Evolutionary conservation across 2,329 filamentous ascomycete genomes (phyloP).

Genomic region (Chaetothyriales sp.): DNA sequence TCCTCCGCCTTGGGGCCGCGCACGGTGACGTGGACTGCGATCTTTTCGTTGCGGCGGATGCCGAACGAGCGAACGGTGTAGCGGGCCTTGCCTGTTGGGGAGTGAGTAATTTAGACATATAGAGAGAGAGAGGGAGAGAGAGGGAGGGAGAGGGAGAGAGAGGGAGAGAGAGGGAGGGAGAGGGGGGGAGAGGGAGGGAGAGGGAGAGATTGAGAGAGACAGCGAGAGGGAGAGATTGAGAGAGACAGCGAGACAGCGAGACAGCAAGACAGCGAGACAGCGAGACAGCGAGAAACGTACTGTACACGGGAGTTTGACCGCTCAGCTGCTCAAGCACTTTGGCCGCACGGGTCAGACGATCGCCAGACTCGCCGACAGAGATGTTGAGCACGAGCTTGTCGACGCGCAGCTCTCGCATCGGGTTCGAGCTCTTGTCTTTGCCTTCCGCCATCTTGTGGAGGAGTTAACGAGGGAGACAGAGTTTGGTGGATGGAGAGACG

Average conservation of each 20-base stretch:
- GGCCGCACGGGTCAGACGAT: slow-evolving; percentile 98
- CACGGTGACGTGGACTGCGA: slow-evolving; percentile 97
- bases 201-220: neutral
- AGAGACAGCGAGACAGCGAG: neutral
- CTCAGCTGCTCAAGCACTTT: slow-evolving; percentile 99
- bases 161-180: neutral
- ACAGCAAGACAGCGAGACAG: neutral
- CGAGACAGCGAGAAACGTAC: slow-evolving; percentile 29
- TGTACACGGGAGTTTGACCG: slow-evolving; percentile 99
- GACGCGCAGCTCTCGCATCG: slow-evolving; percentile 99
- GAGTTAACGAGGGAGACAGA: slow-evolving; percentile 21
- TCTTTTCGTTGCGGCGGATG: slow-evolving; percentile 99
- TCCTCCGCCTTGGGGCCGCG: slow-evolving; percentile 98
- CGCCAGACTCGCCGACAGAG: slow-evolving; percentile 99
- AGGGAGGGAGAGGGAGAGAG: neutral
- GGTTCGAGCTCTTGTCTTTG: slow-evolving; percentile 75
- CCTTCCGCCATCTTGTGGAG: slow-evolving; percentile 44
- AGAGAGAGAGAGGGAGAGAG: neutral
- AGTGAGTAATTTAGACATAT: neutral
- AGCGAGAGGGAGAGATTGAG: neutral
- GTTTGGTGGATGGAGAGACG: slow-evolving; percentile 1
- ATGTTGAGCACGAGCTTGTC: slow-evolving; percentile 99
- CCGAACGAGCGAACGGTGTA: slow-evolving; percentile 99
- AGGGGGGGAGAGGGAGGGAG: neutral
- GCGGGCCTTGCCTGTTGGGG: slow-evolving; percentile 75